phyloP scores from a whole-genome alignment of 257 asterid species.

The Plantago major region DNA sequence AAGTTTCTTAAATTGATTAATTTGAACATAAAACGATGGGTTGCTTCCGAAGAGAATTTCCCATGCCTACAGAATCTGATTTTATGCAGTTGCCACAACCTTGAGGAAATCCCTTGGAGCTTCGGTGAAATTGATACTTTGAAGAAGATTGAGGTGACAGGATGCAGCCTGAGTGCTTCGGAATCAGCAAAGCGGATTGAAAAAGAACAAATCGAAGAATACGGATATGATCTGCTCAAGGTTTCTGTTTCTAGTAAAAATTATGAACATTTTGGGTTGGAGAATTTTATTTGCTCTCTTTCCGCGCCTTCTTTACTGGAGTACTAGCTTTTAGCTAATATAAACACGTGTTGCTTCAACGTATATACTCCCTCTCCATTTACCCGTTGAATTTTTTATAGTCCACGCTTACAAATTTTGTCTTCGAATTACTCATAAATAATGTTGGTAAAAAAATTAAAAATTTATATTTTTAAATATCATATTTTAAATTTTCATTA shows the following conservation, averaged over 20 bases:
- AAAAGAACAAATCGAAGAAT: not conserved
- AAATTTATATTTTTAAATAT: no score
- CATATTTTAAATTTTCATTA: no score
- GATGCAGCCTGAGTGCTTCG: not conserved
- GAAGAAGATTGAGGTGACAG: not conserved
- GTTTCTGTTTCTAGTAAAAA: not conserved
- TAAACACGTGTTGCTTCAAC: no score
- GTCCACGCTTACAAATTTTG: no score
- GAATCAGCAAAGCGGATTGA: not conserved
- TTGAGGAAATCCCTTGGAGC: not conserved
- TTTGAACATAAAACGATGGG: not conserved
- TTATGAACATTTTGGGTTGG: no score
- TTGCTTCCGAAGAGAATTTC: not conserved
- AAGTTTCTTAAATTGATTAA: not conserved
- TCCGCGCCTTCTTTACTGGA: no score
- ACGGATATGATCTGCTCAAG: not conserved
- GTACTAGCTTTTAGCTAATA: no score
- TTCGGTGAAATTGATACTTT: not conserved
- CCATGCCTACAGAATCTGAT: not conserved
- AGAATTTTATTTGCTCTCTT: no score
- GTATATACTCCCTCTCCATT: no score
- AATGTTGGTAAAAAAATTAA: no score
- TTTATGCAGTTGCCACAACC: not conserved
- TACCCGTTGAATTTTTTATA: no score
- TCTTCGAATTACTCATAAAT: no score